These are phyloP conservation scores for Cercospora sojina DNA, from an alignment of 2,329 filamentous ascomycete genomes.

Conservation along the genomic window DNA sequence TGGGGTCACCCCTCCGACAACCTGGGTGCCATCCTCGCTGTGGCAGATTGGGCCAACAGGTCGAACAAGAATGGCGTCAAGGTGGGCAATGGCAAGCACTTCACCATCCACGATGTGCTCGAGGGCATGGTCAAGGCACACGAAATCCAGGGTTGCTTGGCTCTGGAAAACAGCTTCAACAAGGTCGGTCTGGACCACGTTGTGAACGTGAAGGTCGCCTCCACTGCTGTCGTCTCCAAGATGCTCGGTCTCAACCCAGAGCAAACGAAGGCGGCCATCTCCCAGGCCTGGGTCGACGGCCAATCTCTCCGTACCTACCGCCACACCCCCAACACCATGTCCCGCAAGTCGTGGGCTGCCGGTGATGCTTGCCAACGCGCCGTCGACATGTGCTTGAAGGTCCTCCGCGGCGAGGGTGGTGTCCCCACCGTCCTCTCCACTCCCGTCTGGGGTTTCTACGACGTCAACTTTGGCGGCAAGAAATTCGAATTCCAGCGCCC, in stretches of 20 bases:
- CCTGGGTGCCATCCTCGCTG: constrained; percentile 90
- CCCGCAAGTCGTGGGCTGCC: constrained; percentile 97
- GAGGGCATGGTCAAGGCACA: constrained; percentile 97
- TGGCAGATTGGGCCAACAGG: constrained; percentile 95
- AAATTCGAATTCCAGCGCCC: constrained; percentile 94
- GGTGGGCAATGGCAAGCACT: constrained; percentile 69
- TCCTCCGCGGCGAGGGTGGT: constrained; percentile 88
- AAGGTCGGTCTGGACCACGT: constrained; percentile 98
- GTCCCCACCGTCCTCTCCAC: constrained; percentile 90
- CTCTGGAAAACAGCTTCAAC: constrained; percentile 97
- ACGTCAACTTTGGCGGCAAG: constrained; percentile 94
- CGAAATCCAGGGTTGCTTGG: constrained; percentile 96
- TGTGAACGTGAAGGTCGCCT: constrained; percentile 95
- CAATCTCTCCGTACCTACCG: constrained; percentile 95
- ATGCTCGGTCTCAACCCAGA: constrained; percentile 86
- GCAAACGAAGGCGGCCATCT: constrained; percentile 92
- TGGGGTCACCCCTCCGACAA: constrained; percentile 99
- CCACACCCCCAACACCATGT: constrained; percentile 99
- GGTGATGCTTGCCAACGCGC: constrained; percentile 98
- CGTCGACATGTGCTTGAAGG: constrained; percentile 96
- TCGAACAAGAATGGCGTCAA: constrained; percentile 85
- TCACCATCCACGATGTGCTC: constrained; percentile 85
- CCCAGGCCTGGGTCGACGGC: constrained; percentile 96
- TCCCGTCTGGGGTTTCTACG: constrained; percentile 96
- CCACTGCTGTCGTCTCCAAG: constrained; percentile 88